Conservation (phyloP, 805 yeast genomes). For the Cyberlindnera mycetangii region DNA sequence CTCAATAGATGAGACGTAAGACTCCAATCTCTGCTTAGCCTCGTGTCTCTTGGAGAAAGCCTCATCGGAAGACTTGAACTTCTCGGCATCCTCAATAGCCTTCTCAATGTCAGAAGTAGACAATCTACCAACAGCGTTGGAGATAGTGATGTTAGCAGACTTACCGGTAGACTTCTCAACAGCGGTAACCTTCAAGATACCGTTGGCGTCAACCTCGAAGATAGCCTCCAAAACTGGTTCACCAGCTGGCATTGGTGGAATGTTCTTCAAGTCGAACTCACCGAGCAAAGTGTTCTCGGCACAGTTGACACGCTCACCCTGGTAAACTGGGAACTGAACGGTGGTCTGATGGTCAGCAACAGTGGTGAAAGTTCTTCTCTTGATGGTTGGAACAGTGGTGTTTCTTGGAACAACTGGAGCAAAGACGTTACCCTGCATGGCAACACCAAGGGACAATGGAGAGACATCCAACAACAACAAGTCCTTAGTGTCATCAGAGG, state of each 20-base stretch:
- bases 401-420: constrained; percentile 99
- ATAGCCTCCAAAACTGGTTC: constrained; percentile 99
- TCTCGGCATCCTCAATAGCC: constrained; percentile 98
- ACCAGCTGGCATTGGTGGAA: constrained; percentile 98
- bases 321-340: constrained; percentile 98
- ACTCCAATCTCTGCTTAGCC: constrained; percentile 98
- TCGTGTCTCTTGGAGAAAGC: constrained; percentile 99
- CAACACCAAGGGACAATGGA: constrained; percentile 98
- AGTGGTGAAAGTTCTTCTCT: constrained; percentile 98
- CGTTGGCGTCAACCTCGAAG: constrained; percentile 98
- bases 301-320: constrained; percentile 99
- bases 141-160: constrained; percentile 96
- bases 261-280: constrained; percentile 96
- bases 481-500: constrained; percentile 91
- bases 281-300: constrained; percentile 96
- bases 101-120: constrained; percentile 95
- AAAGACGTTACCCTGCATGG: constrained; percentile 99
- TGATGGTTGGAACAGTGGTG: constrained; percentile 98
- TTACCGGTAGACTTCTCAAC: constrained; percentile 98
- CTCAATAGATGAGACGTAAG: constrained; percentile 95
- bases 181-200: constrained; percentile 99
- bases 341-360: constrained; percentile 98
- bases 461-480: constrained; percentile 94
- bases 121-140: constrained; percentile 98
- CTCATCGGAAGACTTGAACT: constrained; percentile 98